These are phyloP conservation scores for Colletotrichum orchidophilum DNA, from an alignment of 2,329 filamentous ascomycete species.

Conservation along the genomic window DNA sequence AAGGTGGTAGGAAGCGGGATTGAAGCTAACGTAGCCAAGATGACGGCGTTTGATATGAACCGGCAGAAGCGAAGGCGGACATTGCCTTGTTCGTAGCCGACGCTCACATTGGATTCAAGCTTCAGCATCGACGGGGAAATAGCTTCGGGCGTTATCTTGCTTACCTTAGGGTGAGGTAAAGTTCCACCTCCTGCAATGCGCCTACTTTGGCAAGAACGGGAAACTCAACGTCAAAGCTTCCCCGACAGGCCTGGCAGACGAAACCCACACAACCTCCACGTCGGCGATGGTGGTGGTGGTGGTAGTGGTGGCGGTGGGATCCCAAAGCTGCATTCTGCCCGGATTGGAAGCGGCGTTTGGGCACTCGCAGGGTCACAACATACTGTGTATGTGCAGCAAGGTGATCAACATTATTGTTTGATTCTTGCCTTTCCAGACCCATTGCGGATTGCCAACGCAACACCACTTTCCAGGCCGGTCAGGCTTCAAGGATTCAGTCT, in stretches of 20 bases:
- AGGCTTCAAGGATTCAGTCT: not conserved
- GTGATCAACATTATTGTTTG: not conserved
- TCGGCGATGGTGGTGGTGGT: too few species aligned
- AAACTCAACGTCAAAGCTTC: not conserved
- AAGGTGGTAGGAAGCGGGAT: not conserved
- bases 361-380: not conserved
- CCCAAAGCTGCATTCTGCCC: not conserved
- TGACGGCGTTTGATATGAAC: not conserved
- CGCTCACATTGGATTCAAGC: not conserved
- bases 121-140: not conserved
- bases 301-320: not conserved
- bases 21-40: not conserved
- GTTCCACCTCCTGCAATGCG: not conserved
- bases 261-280: not conserved
- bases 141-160: not conserved
- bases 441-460: not conserved
- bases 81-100: not conserved
- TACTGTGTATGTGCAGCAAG: too few species aligned
- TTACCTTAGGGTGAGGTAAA: not conserved
- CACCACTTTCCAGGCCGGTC: not conserved
- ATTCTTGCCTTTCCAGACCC: not conserved
- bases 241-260: not conserved
- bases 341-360: not conserved
- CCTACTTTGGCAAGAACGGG: not conserved
- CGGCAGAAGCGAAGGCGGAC: not conserved